Evolutionary conservation across 768 basidiomycete genomes (phyloP), one percentile per base, ranked within the genome.

Genomic region (Solioccasus polychromus): DNA sequence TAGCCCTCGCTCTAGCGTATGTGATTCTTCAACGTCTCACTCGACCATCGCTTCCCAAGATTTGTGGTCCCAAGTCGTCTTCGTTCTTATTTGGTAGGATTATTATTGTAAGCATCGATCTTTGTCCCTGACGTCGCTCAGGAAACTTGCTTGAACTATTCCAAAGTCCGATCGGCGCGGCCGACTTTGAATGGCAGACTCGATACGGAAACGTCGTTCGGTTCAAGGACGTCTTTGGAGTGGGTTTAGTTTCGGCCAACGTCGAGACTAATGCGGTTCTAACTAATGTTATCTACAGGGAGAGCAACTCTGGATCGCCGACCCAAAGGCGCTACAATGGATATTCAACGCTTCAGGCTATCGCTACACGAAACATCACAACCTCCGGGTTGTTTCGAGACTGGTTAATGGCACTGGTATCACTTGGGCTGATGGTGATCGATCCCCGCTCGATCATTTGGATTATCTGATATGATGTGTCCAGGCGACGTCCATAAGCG

Each of bases 401-500:
- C 30, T 57, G 45, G 0, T 60, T 2, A 58, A 44, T 19, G 73
- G 76, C 14, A 55, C 47, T 28, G 70, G 72, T 1, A 42, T 77
- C 18, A 17, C 55, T 5, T 74, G 69, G 68, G 70, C 73, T 3
- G 67, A 72, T 3, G 73, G 74, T 75, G 41, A 18, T 45, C n/a
- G 2, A 10, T 32, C n/a, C 8, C 6, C 11, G 4, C 6, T 32
- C 1, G 8, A 19, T 31, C 23, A 5, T 2, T 22, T 68, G 67
- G n/a, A 34, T 28, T 34, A 34, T 10, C 12, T 22, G 39, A 32
- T 31, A 20, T 39, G 15, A n/a, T 5, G 23, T 31, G 42, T 35
- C 5, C 37, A 66, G 64, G 71, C 2, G 63, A 70, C n/a, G 71
- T 63, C 26, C 80, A 82, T 48, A 77, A 66, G 55, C 70, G 80